phyloP scores from a whole-genome alignment of 2,329 filamentous ascomycete species.

The Microdochium bolleyi region DNA sequence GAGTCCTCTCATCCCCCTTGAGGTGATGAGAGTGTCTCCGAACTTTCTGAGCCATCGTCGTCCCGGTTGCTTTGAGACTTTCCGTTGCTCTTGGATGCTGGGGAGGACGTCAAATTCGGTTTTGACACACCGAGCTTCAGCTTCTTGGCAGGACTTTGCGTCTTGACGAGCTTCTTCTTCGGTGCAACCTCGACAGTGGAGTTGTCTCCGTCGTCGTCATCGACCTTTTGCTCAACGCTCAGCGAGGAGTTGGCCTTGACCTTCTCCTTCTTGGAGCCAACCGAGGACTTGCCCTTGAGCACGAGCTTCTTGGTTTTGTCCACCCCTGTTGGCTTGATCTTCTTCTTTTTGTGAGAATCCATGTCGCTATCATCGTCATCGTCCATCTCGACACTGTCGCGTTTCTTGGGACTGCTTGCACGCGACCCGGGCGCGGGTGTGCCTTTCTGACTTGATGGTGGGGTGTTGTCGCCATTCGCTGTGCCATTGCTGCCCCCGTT shows the following conservation, averaged over 20 bases:
- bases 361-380: constrained; percentile 46
- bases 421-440: constrained; percentile 49
- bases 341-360: constrained; percentile 49
- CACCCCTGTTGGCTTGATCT: constrained; percentile 35
- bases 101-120: constrained; percentile 37
- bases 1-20: not conserved
- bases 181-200: constrained; percentile 30
- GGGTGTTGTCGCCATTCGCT: constrained; percentile 45
- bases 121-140: constrained; percentile 34
- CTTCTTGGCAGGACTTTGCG: constrained; percentile 35
- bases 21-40: not conserved
- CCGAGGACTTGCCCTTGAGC: constrained; percentile 39
- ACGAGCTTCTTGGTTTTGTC: constrained; percentile 44
- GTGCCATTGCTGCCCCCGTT: constrained; percentile 40
- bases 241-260: constrained; percentile 41
- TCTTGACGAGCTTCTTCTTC: constrained; percentile 33
- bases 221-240: constrained; percentile 37
- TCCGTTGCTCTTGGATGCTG: constrained; percentile 32
- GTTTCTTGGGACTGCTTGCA: constrained; percentile 47
- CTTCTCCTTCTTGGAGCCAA: constrained; percentile 44
- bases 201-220: constrained; percentile 26
- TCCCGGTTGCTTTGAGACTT: not conserved
- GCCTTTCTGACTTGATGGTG: constrained; percentile 54
- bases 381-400: constrained; percentile 45
- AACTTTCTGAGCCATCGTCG: not conserved